Evolutionary conservation across 441 rosid genomes (phyloP), one percentile per base, ranked within the genome.

Genomic region (Adansonia rubrostipa): DNA sequence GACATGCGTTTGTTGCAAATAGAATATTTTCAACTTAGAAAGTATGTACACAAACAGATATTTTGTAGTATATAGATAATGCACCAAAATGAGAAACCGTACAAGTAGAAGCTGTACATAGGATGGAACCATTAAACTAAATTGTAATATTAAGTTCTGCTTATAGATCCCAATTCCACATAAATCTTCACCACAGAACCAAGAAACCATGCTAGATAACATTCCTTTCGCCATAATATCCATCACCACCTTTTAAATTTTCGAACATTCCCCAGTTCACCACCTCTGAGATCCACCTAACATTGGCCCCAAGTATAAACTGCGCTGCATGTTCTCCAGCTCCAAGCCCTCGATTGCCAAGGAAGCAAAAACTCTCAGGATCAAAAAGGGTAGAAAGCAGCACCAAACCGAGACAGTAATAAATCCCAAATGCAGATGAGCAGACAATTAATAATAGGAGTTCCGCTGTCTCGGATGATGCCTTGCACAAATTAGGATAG

Each of bases 401-500:
- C 78, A 86, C 83, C 87, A 85, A 77, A 80, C 86, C 80, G 80
- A 93, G 93, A 86, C 88, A 88, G 87, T 87, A 79, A 83, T 72
- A 85, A 76, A 79, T 78, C 86, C 75, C 70, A 75, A 77, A 85
- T 76, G 80, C 80, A 82, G 86, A 87, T 80, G 83, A 69, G 82
- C 79, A 81, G 80, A 85, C 80, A 80, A 45, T 69, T 83, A 72
- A 74, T 9, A 77, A 54, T 72, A 82, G 83, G 80, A 86, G 84
- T 84, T 84, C 85, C 79, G 69, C 92, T 84, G 88, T 88, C 93
- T 87, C 88, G 67, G 87, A 77, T 89, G 85, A 61, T 85, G 81
- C 87, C 89, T 83, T 82, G 85, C 85, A 88, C 79, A 83, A 84
- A 82, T 75, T 82, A 87, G 84, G 61, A 89, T 80, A 78, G 82